Base-by-base conservation (phyloP, 2,329 filamentous ascomycete genomes). In the Metarhizium rileyi region DNA sequence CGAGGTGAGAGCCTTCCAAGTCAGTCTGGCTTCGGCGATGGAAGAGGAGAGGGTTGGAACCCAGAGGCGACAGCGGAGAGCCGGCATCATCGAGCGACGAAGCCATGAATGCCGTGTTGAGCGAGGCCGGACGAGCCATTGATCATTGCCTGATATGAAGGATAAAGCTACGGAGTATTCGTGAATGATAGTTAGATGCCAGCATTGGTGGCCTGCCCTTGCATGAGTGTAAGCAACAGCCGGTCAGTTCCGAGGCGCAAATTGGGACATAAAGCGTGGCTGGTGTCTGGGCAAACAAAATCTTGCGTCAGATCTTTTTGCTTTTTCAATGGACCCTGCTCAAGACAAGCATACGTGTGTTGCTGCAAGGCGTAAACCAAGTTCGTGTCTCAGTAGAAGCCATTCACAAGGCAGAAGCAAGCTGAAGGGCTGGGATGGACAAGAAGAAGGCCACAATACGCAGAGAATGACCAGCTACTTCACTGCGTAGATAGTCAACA, bases 11-110 rank as follows among this genome's bases (percentile, higher is more conserved):
- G 26, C 20, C 20, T 16, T 48, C 40, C 33, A 44, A n/a, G 41
- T 27, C 40, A 20, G 50, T 48, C 14, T 43, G 53, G 10, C 41
- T 52, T n/a, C 43, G 52, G 23, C 42, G 47, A 50, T 50, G 45
- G 28, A 30, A 27, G 18, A 22, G 16, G n/a, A 50, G 44, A 14
- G 54, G 42, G 44, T 46, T n/a, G 14, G 47, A 47, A n/a, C 23
- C 27, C 41, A 51, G 26, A 30, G 46, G 52, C 12, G 47, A 42
- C 12, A 50, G 23, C 9, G 22, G 28, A 5, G 48, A 35, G 38
- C 20, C 45, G 48, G 30, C 46, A 23, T 43, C 46, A 50, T 48
- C 25, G 2, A n/a, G 8, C 20, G 48, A 47, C 28, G 50, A 42
- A 30, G 44, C 44, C 42, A 40, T 38, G 25, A 43, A 42, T 44